Conservation (phyloP, 106 monocot species). For the Dendrobium chrysotoxum region DNA sequence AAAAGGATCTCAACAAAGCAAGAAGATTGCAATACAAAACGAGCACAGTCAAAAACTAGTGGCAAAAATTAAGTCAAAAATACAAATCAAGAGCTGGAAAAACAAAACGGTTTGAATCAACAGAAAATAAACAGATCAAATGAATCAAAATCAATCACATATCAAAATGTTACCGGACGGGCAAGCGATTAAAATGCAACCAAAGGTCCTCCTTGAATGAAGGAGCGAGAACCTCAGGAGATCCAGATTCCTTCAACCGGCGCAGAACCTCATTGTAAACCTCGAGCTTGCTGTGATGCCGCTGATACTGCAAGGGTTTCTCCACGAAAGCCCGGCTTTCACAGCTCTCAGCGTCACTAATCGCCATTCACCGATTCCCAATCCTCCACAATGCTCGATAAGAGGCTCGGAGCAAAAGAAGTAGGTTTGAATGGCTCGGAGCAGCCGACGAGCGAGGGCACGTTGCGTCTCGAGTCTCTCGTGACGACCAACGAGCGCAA, state of each 20-base stretch:
- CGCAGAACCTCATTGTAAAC: slow-evolving; percentile 64
- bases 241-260: slow-evolving; percentile 39
- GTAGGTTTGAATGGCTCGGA: background rate
- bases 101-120: background rate
- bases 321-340: background rate
- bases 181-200: slow-evolving; percentile 68
- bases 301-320: slow-evolving; percentile 12
- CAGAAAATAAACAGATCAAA: background rate
- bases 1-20: background rate
- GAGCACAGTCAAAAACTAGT: background rate
- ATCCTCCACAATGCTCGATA: background rate
- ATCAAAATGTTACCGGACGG: slow-evolving; percentile 35
- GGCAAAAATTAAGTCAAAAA: background rate
- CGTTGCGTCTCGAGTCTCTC: background rate
- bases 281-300: slow-evolving; percentile 55
- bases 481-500: background rate
- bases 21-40: background rate
- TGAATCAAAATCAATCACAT: background rate
- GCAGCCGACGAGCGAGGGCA: background rate
- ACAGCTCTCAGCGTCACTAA: background rate
- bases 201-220: slow-evolving; percentile 67
- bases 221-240: slow-evolving; percentile 20
- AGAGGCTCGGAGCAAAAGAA: background rate
- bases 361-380: slow-evolving; percentile 1
- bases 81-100: background rate